Evolutionary conservation across 768 basidiomycete species (phyloP).

Genomic region (Agaricus bisporus): DNA sequence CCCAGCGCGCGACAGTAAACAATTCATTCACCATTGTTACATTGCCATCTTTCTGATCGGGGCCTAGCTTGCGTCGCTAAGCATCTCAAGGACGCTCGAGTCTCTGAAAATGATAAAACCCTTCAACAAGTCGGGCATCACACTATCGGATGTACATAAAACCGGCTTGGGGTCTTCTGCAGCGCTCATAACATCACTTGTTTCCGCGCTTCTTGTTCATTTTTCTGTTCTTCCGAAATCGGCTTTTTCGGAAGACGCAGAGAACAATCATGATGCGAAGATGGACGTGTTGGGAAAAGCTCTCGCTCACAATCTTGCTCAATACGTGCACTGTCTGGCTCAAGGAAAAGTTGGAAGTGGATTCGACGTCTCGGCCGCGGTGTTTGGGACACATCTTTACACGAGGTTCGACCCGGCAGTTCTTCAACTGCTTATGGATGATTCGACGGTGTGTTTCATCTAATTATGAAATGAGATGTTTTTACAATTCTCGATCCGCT

Average conservation of each 20-base stretch:
- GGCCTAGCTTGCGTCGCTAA: constrained; percentile 53
- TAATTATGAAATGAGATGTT: not conserved
- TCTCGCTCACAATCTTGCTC: constrained; percentile 88
- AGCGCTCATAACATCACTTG: constrained; percentile 92
- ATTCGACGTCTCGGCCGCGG: constrained; percentile 92
- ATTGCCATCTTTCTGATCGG: constrained; percentile 3
- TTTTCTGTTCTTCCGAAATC: constrained; percentile 51
- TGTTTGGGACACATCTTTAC: constrained; percentile 93
- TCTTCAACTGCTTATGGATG: constrained; percentile 58
- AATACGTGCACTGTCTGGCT: constrained; percentile 92
- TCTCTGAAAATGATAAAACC: constrained; percentile 69
- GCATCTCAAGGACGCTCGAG: constrained; percentile 54
- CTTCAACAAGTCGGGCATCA: constrained; percentile 66
- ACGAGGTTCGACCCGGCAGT: constrained; percentile 77
- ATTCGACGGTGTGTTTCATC: constrained; percentile 33
- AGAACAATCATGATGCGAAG: constrained; percentile 21
- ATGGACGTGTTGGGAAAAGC: constrained; percentile 20
- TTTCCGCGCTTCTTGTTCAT: constrained; percentile 78
- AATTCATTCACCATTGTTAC: not conserved
- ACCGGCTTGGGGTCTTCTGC: constrained; percentile 97
- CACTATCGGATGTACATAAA: constrained; percentile 85
- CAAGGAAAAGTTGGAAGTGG: constrained; percentile 98
- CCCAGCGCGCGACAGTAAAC: constrained; percentile 78
- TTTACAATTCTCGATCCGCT: constrained; percentile 3
- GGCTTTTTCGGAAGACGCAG: constrained; percentile 38